phyloP scores from a whole-genome alignment of 2,329 filamentous ascomycete genomes.

The Aspergillus flavus region DNA sequence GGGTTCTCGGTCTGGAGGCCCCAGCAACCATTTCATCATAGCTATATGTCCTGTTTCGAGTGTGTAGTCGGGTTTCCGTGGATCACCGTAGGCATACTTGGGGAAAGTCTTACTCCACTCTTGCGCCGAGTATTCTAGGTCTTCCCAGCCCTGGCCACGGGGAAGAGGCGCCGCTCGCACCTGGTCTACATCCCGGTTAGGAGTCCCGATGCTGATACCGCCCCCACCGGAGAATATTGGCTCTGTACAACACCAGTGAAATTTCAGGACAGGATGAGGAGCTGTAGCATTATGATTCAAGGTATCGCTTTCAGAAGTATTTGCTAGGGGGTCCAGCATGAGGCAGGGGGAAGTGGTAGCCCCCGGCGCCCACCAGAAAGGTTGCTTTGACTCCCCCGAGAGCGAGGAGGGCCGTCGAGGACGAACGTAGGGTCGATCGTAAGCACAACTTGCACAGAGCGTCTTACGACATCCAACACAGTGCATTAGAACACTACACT shows the following conservation, averaged over 20 bases:
- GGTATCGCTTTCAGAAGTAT: constrained; percentile 31
- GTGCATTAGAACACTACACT: constrained; percentile 64
- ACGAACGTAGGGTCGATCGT: constrained; percentile 54
- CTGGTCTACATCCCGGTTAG: constrained; percentile 56
- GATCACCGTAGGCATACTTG: constrained; percentile 44
- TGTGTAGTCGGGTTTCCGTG: constrained; percentile 41
- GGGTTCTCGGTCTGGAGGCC: constrained; percentile 48
- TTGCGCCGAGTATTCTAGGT: constrained; percentile 53
- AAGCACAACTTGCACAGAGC: constrained; percentile 62
- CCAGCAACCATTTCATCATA: constrained; percentile 52
- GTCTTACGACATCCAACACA: constrained; percentile 64
- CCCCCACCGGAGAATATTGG: constrained; percentile 63
- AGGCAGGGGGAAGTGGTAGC: constrained; percentile 57
- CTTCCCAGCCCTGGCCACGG: constrained; percentile 57
- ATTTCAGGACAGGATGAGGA: constrained; percentile 54
- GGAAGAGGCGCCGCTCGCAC: constrained; percentile 61
- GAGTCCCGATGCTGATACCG: constrained; percentile 60
- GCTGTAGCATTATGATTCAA: constrained; percentile 37
- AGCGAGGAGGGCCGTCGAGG: constrained; percentile 17
- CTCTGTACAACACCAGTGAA: constrained; percentile 63
- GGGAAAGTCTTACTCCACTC: constrained; percentile 45
- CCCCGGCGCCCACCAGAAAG: constrained; percentile 64
- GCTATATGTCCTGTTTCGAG: constrained; percentile 44
- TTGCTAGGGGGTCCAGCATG: constrained; percentile 56
- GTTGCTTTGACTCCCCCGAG: constrained; percentile 28